Base-by-base conservation (phyloP, 2,329 filamentous ascomycete genomes). In the Magnaporthiopsis poae region DNA sequence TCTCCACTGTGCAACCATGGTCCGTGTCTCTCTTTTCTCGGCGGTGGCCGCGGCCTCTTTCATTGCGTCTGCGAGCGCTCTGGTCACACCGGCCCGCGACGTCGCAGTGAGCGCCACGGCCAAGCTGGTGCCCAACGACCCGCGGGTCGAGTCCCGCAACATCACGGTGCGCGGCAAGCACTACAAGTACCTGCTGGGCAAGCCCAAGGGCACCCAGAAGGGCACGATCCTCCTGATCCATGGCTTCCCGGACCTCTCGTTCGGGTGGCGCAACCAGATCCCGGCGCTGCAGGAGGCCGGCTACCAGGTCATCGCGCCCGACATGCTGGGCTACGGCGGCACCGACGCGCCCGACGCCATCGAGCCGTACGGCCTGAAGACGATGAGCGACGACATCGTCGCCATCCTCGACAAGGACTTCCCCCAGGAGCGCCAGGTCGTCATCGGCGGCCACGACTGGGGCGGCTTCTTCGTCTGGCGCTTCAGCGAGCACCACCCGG, bases 381-480 rank as follows among this genome's bases (percentile, higher is more conserved):
- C 83, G 69, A 85, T 90, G 68, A 83, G 89, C 25, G 85, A 88
- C 66, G 92, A 96, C 73, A 83, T 97, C 71, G 88, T 86, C 31
- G 87, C 86, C 68, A 82, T 97, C 31, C 86, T 89, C 7, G 79
- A 78, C 67, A 82, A 88, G 69, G 77, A 63, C 12, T 46, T 59
- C 68, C 27, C 66, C 61, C n/a, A 63, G 33, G 65, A 69, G 67
- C 31, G n/a, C 8, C 79, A 79, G 66, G 89, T 96, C 72, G 88
- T 96, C 67, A 83, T 97, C 18, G 91, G 92, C 62, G 93, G 92
- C 9, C 93, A 97, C 77, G 94, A 97, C 77, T 97, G 94, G 91
- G 94, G 94, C 75, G 92, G 91, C 71, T 82, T 83, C 2, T 80
- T 93, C 35, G 67, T 89, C 66, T 96, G 91, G 82, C 86, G 92